Conservation (phyloP, 306 rosid genomes). For the Lupinus albus region DNA sequence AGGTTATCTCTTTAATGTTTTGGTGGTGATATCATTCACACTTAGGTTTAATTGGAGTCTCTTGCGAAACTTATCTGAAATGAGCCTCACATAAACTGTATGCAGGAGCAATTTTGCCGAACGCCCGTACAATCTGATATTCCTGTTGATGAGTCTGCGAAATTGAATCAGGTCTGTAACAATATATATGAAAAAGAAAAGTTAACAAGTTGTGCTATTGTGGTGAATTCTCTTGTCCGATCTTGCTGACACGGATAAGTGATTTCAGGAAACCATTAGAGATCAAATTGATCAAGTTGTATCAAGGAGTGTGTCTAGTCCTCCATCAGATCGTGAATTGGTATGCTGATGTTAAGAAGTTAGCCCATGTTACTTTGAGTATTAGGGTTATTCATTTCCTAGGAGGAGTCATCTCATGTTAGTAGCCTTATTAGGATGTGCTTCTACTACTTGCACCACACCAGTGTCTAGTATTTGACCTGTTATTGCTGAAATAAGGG, state of each 20-base stretch:
- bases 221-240: slow-evolving; percentile 29
- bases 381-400: slow-evolving; percentile 10
- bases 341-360: slow-evolving; percentile 46
- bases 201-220: slow-evolving; percentile 22
- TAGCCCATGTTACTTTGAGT: slow-evolving; percentile 14
- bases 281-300: slow-evolving; percentile 45
- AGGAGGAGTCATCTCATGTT: slow-evolving; percentile 6
- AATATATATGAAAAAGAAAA: slow-evolving; percentile 18
- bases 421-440: not conserved
- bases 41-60: slow-evolving; percentile 35
- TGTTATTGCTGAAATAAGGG: slow-evolving; percentile 2
- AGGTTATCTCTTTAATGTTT: slow-evolving; percentile 29
- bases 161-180: slow-evolving; percentile 48
- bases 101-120: slow-evolving; percentile 53
- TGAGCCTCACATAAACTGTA: slow-evolving; percentile 25
- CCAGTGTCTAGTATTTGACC: slow-evolving; percentile 13
- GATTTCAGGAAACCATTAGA: slow-evolving; percentile 43
- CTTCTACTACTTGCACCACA: not conserved
- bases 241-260: slow-evolving; percentile 37
- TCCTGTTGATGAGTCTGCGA: slow-evolving; percentile 36
- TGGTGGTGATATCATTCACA: slow-evolving; percentile 21
- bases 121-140: slow-evolving; percentile 39
- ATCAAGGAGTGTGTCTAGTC: slow-evolving; percentile 36
- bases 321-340: slow-evolving; percentile 43
- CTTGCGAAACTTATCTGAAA: slow-evolving; percentile 3